Evolutionary conservation across 345 rosid species (phyloP).

Genomic region (Eucalyptus cloeziana): DNA sequence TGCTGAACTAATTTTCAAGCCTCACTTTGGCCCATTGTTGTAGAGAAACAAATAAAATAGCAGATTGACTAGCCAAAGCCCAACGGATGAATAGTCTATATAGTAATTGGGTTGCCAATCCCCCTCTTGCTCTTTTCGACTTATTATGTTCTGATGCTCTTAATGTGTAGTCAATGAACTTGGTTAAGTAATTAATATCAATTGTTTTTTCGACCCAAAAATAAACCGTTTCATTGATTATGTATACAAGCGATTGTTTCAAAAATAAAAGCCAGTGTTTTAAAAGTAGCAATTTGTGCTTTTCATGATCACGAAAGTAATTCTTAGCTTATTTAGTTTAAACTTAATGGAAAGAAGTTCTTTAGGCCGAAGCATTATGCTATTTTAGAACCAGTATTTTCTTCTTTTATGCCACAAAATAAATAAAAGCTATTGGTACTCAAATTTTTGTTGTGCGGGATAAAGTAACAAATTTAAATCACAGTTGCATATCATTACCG

Average conservation of each 20-base stretch:
- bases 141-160: too few relatives aligned
- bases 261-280: not conserved
- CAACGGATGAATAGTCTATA: too few relatives aligned
- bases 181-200: too few relatives aligned
- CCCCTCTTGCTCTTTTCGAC: too few relatives aligned
- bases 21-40: too few relatives aligned
- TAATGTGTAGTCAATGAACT: too few relatives aligned
- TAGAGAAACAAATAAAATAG: too few relatives aligned
- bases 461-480: too few relatives aligned
- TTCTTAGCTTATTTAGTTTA: not conserved
- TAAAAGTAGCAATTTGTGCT: not conserved
- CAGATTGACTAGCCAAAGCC: too few relatives aligned
- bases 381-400: not conserved
- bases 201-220: fast-evolving
- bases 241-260: not conserved
- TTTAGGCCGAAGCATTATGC: too few relatives aligned
- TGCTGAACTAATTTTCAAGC: too few relatives aligned
- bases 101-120: too few relatives aligned
- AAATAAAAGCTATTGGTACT: not conserved
- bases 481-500: not conserved
- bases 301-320: not conserved
- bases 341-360: not conserved
- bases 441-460: not conserved
- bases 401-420: not conserved
- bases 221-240: not conserved